A percentile compares a stretch with the other conserved stretches of the same genome.
These are phyloP conservation scores for Ailanthus altissimus DNA, from an alignment of 345 rosid genomes.

Conservation along the genomic window DNA sequence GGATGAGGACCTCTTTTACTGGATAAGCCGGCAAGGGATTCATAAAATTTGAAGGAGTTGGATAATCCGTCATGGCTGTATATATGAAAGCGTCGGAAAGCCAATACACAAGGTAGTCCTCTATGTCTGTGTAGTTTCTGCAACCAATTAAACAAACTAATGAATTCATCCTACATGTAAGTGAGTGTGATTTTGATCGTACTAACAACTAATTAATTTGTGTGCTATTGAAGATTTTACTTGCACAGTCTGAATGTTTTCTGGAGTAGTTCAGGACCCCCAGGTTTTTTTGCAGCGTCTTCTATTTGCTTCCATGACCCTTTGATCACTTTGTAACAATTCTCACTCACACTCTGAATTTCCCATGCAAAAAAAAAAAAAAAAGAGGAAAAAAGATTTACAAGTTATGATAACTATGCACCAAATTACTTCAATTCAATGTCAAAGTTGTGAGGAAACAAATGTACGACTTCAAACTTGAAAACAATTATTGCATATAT, in stretches of 20 bases:
- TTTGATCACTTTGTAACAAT: conserved; percentile 60
- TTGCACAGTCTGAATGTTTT: conserved; percentile 56
- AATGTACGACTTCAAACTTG: too few relatives aligned
- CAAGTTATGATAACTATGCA: too few relatives aligned
- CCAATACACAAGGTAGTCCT: conserved; percentile 31
- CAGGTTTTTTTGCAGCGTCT: conserved; percentile 22
- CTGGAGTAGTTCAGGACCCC: conserved; percentile 41
- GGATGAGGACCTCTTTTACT: conserved; percentile 40
- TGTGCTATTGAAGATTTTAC: conserved; percentile 23
- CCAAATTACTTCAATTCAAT: too few relatives aligned
- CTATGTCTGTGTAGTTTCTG: conserved; percentile 42
- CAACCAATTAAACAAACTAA: background rate
- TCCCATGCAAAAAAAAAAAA: background rate
- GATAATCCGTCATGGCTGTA: conserved; percentile 74
- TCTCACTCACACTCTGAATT: conserved; percentile 51
- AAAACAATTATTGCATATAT: too few relatives aligned
- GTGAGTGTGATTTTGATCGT: too few relatives aligned
- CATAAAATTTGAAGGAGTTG: conserved; percentile 53
- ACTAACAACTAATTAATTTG: too few relatives aligned
- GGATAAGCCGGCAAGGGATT: conserved; percentile 63
- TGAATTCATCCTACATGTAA: too few relatives aligned
- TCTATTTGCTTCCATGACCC: conserved; percentile 50
- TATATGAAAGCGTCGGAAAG: conserved; percentile 40
- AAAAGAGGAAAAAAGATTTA: too few relatives aligned
- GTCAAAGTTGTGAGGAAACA: too few relatives aligned